Evolutionary conservation across 2,329 filamentous ascomycete genomes (phyloP).

Genomic region (Colletotrichum neosansevieriae): DNA sequence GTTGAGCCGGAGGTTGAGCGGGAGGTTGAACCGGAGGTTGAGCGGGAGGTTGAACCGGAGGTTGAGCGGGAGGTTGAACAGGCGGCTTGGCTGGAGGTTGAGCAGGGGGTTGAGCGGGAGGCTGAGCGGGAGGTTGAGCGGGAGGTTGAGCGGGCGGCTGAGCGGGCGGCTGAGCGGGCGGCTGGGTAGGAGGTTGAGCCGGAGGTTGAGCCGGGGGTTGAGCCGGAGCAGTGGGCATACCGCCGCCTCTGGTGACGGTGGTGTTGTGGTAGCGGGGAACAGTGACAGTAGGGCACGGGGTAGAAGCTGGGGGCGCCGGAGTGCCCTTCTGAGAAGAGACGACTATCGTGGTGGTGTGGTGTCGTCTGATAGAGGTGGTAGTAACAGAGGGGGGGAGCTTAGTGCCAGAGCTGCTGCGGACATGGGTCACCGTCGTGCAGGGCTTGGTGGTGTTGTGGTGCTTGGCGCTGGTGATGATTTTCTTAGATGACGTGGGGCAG

Average conservation of each 20-base stretch:
- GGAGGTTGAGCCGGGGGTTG: background rate
- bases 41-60: background rate
- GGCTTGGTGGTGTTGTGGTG: slow-evolving; percentile 23
- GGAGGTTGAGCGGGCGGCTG: background rate
- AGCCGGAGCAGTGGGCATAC: slow-evolving; percentile 7
- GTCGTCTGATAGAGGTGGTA: slow-evolving; percentile 6
- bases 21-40: slow-evolving; percentile 7
- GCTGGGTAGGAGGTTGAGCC: background rate
- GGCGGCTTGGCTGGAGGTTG: background rate
- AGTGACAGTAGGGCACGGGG: slow-evolving; percentile 18
- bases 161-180: background rate
- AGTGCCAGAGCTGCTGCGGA: background rate
- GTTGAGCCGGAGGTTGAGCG: background rate
- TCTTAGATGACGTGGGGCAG: slow-evolving; percentile 12
- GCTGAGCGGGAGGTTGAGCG: background rate
- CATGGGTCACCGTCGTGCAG: slow-evolving; percentile 1
- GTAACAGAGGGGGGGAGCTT: background rate
- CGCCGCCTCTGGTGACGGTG: background rate
- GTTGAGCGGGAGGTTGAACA: background rate
- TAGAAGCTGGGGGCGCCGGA: slow-evolving; percentile 3
- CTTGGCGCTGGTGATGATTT: slow-evolving; percentile 7
- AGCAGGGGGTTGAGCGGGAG: background rate
- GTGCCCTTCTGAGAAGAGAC: slow-evolving; percentile 9
- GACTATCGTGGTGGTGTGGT: slow-evolving; percentile 4
- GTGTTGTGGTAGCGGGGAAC: slow-evolving; percentile 3